Evolutionary conservation across 495 filamentous ascomycete genomes (phyloP), one percentile per base, ranked within the genome.

Genomic region (Hypoxylon cercidicola): DNA sequence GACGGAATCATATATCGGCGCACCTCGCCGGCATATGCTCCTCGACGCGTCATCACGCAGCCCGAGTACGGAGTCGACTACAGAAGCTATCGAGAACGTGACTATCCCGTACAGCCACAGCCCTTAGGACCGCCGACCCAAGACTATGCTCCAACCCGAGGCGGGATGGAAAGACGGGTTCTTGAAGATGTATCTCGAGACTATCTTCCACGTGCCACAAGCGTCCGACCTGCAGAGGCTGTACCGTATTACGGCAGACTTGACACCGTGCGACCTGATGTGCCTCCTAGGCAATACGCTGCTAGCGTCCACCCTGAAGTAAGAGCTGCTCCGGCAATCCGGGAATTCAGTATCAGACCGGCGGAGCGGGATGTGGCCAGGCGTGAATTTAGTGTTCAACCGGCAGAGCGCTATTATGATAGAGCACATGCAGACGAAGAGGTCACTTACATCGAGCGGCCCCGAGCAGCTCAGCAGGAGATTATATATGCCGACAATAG

Each of bases 221-320:
- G 87, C 71, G 83, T 87, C 18, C 82, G 85, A 50, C 87, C 87
- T 2, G 47, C 64, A 13, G 78, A 79, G 41, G 66, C 75, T 28
- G 59, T 79, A 25, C 82, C 84, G 34, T 89, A 89, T 18, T 81
- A 80, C 49, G 71, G 82, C 55, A 79, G 85, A 28, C 79, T 84
- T 50, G 79, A 78, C 19, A 85, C 83, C 52, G 75, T 84, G 34
- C 80, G 80, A 12, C 84, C 85, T 1, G 79, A 85, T 30, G 59
- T 72, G 21, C 73, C 74, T 13, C 62, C 70, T 6, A 73, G 76
- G 50, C 78, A 81, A 50, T 83, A 81, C 62, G 73, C 76, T 4
- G 61, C 74, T 4, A 73, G 72, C 52, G 71, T 78, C 5, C 73
- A 76, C 49, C 74, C 72, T 13, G 80, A 79, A 46, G 66, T 66